phyloP scores from a whole-genome alignment of 768 basidiomycete species.

The Serendipita sp. region DNA sequence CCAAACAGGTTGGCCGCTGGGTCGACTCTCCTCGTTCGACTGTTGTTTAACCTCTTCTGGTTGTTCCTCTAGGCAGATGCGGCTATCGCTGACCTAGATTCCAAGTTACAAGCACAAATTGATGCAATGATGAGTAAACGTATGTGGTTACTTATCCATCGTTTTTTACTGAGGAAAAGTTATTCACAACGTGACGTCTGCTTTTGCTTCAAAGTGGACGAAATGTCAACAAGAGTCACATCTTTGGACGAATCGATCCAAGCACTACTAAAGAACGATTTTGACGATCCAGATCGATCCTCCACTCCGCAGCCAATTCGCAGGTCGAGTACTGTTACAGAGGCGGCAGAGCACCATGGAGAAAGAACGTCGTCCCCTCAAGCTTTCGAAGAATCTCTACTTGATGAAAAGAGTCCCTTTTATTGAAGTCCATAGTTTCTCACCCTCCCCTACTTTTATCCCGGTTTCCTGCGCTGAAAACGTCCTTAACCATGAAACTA shows the following conservation, averaged over 20 bases:
- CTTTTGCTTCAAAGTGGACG: neutral
- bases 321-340: too few species aligned
- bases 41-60: neutral
- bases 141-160: neutral
- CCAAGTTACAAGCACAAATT: neutral
- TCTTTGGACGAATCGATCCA: constrained; percentile 1
- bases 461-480: too few species aligned
- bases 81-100: neutral
- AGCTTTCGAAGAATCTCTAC: too few species aligned
- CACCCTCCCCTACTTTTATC: too few species aligned
- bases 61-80: neutral
- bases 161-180: neutral
- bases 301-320: neutral
- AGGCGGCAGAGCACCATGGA: too few species aligned
- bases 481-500: too few species aligned
- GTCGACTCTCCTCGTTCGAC: too few species aligned
- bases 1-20: neutral
- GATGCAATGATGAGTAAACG: neutral
- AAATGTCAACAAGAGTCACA: neutral
- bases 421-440: too few species aligned
- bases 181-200: neutral
- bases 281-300: neutral
- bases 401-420: too few species aligned
- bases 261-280: neutral
- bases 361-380: too few species aligned